Evolutionary conservation across 2,329 filamentous ascomycete genomes (phyloP).

Genomic region (Sporothrix pallida): DNA sequence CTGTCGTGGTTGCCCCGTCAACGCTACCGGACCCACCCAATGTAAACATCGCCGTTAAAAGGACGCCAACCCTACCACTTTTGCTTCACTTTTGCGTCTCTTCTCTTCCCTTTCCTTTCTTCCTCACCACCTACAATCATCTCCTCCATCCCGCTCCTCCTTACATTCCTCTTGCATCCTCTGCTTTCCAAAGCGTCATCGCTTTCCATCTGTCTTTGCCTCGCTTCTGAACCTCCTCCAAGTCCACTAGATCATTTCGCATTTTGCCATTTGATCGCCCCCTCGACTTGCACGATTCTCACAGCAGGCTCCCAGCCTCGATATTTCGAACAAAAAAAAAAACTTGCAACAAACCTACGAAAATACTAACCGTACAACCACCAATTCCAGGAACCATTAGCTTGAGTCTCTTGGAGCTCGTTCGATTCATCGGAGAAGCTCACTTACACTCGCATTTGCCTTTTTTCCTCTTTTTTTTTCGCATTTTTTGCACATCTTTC

Average conservation of each 20-base stretch:
- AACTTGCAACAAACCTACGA: conserved; percentile 44
- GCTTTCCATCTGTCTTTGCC: conserved; percentile 35
- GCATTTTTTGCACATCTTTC: conserved; percentile 45
- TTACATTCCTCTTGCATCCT: conserved; percentile 33
- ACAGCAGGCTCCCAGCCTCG: conserved; percentile 50
- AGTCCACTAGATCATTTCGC: conserved; percentile 59
- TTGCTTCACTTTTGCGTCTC: conserved; percentile 20
- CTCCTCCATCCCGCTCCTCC: conserved; percentile 33
- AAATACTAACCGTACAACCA: conserved; percentile 50
- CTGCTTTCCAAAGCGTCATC: conserved; percentile 35
- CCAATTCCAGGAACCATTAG: conserved; percentile 60
- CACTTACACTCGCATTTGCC: conserved; percentile 46
- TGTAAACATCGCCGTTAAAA: conserved; percentile 41
- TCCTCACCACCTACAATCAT: conserved; percentile 39
- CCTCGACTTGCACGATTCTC: conserved; percentile 53
- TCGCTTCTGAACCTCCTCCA: conserved; percentile 45
- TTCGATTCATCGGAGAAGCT: conserved; percentile 51
- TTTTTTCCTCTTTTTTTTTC: background rate
- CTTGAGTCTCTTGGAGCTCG: conserved; percentile 65
- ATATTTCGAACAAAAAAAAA: conserved; percentile 51
- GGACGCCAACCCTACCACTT: conserved; percentile 30
- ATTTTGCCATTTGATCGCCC: conserved; percentile 55
- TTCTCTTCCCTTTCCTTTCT: conserved; percentile 38
- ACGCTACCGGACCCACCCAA: conserved; percentile 24
- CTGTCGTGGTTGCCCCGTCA: conserved; percentile 33